A percentile compares a stretch with the other conserved stretches of the same genome.
Conservation (phyloP, 2,329 filamentous ascomycete genomes). For the Colletotrichum theobromicola region DNA sequence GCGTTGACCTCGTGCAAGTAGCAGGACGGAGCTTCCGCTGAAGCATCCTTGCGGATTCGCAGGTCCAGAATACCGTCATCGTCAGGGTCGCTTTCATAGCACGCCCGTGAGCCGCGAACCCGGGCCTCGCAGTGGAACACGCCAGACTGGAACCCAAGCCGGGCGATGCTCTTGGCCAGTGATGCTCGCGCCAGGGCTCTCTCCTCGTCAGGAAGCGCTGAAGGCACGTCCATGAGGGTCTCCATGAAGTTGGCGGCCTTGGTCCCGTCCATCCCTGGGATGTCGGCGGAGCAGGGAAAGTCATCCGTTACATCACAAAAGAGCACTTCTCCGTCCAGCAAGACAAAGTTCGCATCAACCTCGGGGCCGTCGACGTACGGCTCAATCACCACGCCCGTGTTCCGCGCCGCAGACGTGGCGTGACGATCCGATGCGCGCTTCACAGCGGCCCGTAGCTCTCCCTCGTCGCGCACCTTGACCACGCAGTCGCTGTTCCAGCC, state of each 20-base stretch:
- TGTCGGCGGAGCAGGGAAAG: slow-evolving; percentile 31
- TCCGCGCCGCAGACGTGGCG: slow-evolving; percentile 16
- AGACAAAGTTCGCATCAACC: slow-evolving; percentile 44
- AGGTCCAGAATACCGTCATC: slow-evolving; percentile 25
- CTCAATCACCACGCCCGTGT: slow-evolving; percentile 39
- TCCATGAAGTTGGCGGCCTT: not conserved
- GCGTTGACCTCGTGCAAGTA: slow-evolving; percentile 36
- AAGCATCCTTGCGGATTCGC: not conserved
- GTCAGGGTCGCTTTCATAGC: not conserved
- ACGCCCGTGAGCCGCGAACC: not conserved
- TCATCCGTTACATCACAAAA: slow-evolving; percentile 45
- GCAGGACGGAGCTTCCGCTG: slow-evolving; percentile 2
- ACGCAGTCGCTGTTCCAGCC: slow-evolving; percentile 39
- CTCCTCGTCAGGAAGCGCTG: not conserved
- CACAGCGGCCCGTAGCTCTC: slow-evolving; percentile 31
- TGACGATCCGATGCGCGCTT: slow-evolving; percentile 19
- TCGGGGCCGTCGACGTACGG: slow-evolving; percentile 45
- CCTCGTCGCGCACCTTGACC: slow-evolving; percentile 29
- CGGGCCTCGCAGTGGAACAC: not conserved
- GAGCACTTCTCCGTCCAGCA: slow-evolving; percentile 41
- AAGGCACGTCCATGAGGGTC: not conserved
- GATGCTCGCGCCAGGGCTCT: not conserved
- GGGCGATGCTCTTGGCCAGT: not conserved
- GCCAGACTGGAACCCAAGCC: not conserved
- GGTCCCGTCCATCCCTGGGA: not conserved